Percentiles rank a stretch among this genome's conserved stretches.
Evolutionary conservation across 2,329 filamentous ascomycete species (phyloP).

Genomic region (Corynespora cassiicola): DNA sequence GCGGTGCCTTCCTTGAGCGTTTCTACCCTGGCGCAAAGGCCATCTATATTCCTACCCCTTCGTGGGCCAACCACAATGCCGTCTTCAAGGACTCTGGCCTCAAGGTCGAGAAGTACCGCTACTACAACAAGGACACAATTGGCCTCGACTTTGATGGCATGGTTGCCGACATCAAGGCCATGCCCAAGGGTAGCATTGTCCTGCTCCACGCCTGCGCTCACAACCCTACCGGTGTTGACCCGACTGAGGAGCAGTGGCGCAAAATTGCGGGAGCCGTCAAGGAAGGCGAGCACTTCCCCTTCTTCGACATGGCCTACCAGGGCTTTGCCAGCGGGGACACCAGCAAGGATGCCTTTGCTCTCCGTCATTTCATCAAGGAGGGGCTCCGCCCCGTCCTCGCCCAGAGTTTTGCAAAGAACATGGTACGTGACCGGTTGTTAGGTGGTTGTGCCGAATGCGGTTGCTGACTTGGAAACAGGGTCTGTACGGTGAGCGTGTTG

Average conservation of each 20-base stretch:
- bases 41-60: constrained; percentile 95
- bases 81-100: constrained; percentile 95
- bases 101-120: constrained; percentile 92
- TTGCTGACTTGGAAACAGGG: constrained; percentile 60
- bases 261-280: constrained; percentile 88
- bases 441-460: too few species aligned
- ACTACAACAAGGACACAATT: constrained; percentile 99
- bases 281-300: constrained; percentile 85
- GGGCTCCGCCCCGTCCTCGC: constrained; percentile 87
- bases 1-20: constrained; percentile 88
- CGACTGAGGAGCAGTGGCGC: constrained; percentile 89
- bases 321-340: constrained; percentile 94
- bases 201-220: constrained; percentile 96
- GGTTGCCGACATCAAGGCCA: constrained; percentile 86
- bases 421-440: too few species aligned
- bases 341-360: constrained; percentile 89
- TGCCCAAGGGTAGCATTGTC: constrained; percentile 86
- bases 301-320: constrained; percentile 99
- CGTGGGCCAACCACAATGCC: constrained; percentile 97
- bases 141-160: constrained; percentile 97
- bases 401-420: constrained; percentile 99
- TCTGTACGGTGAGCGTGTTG: constrained; percentile 97
- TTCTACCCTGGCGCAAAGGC: constrained; percentile 92
- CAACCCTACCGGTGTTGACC: constrained; percentile 97
- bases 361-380: constrained; percentile 91